A percentile compares a stretch with the other conserved stretches of the same genome.
Evolutionary conservation across 1,284 basidiomycete genomes (phyloP).

Genomic region (Ustilago bromivora): DNA sequence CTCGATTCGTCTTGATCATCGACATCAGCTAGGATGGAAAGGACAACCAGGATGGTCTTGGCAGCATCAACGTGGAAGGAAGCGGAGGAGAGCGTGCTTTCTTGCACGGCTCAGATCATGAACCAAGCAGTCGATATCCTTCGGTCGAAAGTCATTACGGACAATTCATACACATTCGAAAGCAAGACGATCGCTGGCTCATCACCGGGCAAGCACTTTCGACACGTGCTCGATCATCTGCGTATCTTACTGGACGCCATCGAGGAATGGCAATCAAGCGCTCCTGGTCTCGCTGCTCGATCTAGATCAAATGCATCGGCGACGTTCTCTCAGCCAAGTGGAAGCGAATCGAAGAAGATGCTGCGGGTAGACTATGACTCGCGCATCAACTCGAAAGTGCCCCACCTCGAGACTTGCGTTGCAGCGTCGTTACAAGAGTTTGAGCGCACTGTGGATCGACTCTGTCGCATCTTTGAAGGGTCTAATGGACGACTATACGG

Average conservation of each 20-base stretch:
- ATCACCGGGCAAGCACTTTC: constrained; percentile 59
- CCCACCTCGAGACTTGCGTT: constrained; percentile 47
- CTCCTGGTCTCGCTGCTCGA: neutral
- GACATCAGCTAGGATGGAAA: neutral
- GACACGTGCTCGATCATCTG: constrained; percentile 61
- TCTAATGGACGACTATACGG: constrained; percentile 38
- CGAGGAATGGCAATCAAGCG: constrained; percentile 24
- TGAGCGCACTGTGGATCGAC: constrained; percentile 29
- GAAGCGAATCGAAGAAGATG: constrained; percentile 1
- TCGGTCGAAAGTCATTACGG: constrained; percentile 34
- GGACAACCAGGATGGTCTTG: constrained; percentile 11
- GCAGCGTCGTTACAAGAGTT: constrained; percentile 50
- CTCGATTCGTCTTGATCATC: neutral
- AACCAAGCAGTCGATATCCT: constrained; percentile 55
- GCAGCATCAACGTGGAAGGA: constrained; percentile 34
- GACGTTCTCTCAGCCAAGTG: neutral
- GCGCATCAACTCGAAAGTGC: constrained; percentile 36
- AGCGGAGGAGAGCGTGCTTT: constrained; percentile 51
- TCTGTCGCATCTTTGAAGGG: constrained; percentile 35
- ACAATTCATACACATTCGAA: constrained; percentile 37
- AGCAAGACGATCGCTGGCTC: constrained; percentile 52
- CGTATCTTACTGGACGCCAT: constrained; percentile 56
- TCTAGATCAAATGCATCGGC: constrained; percentile 1
- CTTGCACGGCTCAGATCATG: constrained; percentile 59
- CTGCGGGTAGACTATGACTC: constrained; percentile 59